Base-by-base conservation (phyloP, 768 basidiomycete species). In the Suillus hirtellus region DNA sequence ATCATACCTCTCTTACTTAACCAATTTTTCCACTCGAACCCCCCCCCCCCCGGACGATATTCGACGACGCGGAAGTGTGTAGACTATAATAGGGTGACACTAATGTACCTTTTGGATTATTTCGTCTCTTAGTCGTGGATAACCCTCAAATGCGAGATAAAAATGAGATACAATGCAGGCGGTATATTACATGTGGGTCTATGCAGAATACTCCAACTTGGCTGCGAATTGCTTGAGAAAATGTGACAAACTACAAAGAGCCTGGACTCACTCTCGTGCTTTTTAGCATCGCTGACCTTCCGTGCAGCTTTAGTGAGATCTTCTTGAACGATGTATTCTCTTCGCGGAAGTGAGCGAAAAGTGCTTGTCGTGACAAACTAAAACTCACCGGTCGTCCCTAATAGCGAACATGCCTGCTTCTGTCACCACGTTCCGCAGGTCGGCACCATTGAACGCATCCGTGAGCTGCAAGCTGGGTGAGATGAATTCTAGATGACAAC, bases 351-450 rank as follows among this genome's bases (percentile, higher is more conserved):
- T 46, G 34, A 62, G 54, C 46, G 35, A 49, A 38, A 56, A 42
- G n/a, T 21, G 15, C 21, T 58, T 21, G 60, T 24, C 27, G 49
- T 55, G 11, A 4, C 38, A 46, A 55, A 6, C 17, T n/a, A 34
- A 11, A 5, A 73, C 84, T 60, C 61, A 90, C 92, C 93, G 83
- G 69, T 98, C 96, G 64, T 98, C 96, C 53, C 97, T 86, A 69
- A 99, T 98, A 8, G 97, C 97, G 72, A 98, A 99, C 95, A 99
- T 96, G 52, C 96, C 96, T 24, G 93, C 90, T 76, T 96, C 95
- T 4, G 95, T 97, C 49, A 96, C 87, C 27, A 98, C 92, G 73
- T 99, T 99, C 55, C 95, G 85, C 72, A 98, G 75, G 80, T 99
- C 97, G 19, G 97, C 97, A 60, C 97, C 97, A 73, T 98, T 99